Conservation (phyloP, 2,329 filamentous ascomycete species). For the Exophiala calicioides region DNA sequence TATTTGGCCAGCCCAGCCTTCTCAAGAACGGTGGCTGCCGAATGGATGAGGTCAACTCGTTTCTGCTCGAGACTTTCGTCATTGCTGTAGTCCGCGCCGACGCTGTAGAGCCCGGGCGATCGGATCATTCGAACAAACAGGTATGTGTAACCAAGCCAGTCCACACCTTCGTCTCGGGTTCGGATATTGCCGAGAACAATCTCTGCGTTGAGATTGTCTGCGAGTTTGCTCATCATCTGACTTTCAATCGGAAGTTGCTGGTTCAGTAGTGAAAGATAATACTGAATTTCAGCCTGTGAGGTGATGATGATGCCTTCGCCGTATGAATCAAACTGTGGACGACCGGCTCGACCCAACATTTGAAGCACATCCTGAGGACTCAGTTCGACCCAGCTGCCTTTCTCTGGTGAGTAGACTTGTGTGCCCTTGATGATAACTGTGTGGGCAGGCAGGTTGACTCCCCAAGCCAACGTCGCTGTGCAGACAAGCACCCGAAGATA, state of each 20-base stretch:
- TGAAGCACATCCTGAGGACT: slow-evolving; percentile 97
- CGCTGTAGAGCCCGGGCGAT: slow-evolving; percentile 90
- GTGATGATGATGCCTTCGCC: slow-evolving; percentile 99
- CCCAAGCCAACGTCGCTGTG: slow-evolving; percentile 97
- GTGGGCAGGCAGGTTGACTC: slow-evolving; percentile 95
- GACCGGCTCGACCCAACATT: slow-evolving; percentile 95
- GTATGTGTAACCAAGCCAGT: slow-evolving; percentile 98
- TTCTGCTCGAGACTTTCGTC: slow-evolving; percentile 92
- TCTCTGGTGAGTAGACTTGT: slow-evolving; percentile 96
- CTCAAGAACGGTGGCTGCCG: slow-evolving; percentile 82
- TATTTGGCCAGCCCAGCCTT: slow-evolving; percentile 91
- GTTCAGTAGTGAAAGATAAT: slow-evolving; percentile 94
- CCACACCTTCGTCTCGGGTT: slow-evolving; percentile 91
- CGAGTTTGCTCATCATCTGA: slow-evolving; percentile 88
- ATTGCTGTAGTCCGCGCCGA: slow-evolving; percentile 92
- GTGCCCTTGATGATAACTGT: slow-evolving; percentile 99
- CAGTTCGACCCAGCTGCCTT: slow-evolving; percentile 96
- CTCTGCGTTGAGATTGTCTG: slow-evolving; percentile 95
- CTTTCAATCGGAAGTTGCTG: slow-evolving; percentile 97
- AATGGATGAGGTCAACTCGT: slow-evolving; percentile 95
- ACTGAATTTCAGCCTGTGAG: slow-evolving; percentile 90
- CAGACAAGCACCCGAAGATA: slow-evolving; percentile 94
- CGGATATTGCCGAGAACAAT: slow-evolving; percentile 92
- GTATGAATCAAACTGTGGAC: slow-evolving; percentile 95
- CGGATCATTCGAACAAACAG: slow-evolving; percentile 97